Evolutionary conservation across 495 filamentous ascomycete genomes (phyloP).

Genomic region (Penicillium salamii): DNA sequence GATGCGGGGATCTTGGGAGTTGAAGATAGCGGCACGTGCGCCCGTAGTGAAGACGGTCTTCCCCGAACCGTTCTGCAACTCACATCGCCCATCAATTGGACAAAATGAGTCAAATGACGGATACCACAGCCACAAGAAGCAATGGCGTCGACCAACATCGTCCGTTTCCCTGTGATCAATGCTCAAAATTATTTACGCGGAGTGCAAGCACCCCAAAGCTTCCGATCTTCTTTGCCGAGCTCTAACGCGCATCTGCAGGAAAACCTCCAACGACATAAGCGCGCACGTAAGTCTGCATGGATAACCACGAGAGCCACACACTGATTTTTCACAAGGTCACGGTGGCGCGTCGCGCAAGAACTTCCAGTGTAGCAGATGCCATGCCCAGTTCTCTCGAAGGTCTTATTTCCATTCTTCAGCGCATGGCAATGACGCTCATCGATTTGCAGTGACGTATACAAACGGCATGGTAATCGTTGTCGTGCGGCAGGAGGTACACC

Average conservation of each 20-base stretch:
- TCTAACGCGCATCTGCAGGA: constrained; percentile 7
- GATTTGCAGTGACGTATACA: constrained; percentile 12
- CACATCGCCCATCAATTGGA: neutral
- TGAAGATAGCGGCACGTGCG: constrained; percentile 3
- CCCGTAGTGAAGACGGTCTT: neutral
- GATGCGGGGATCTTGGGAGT: neutral
- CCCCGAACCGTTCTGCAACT: neutral
- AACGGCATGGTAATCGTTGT: constrained; percentile 10
- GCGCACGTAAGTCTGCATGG: constrained; percentile 8
- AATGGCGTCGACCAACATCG: constrained; percentile 3
- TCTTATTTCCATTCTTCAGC: constrained; percentile 1
- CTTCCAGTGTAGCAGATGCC: constrained; percentile 8
- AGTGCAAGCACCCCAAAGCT: constrained; percentile 8
- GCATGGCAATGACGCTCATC: neutral
- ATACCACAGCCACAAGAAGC: neutral
- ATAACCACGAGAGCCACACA: neutral
- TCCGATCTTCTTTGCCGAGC: neutral
- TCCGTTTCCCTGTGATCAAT: constrained; percentile 12
- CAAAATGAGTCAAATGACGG: neutral
- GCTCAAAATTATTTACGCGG: constrained; percentile 9
- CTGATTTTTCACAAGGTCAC: constrained; percentile 3
- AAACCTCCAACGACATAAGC: constrained; percentile 14
- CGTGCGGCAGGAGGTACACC: neutral
- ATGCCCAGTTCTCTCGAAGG: constrained; percentile 12
- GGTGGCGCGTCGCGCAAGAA: constrained; percentile 6